These are phyloP conservation scores for Thuidium tamariscinum DNA, from an alignment of 225 moss, liverwort and hornwort species.

Conservation along the genomic window DNA sequence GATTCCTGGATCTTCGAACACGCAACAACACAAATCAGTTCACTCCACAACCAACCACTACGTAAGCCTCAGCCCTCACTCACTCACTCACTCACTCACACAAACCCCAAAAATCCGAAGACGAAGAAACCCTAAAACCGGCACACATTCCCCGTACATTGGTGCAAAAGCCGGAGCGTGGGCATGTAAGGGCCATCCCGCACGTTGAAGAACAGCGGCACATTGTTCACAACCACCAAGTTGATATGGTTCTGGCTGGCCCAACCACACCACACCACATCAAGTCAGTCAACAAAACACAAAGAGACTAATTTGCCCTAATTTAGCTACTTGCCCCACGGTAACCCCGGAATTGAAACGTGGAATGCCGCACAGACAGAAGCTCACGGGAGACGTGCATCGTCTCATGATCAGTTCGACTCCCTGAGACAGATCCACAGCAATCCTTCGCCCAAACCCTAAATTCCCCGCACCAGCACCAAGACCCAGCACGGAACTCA, in stretches of 20 bases:
- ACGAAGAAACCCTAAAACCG: background rate
- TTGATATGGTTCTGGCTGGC: conserved; percentile 97
- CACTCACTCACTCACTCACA: background rate
- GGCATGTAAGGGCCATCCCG: conserved; percentile 99
- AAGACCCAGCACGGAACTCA: background rate
- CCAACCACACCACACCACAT: background rate
- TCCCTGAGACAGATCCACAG: background rate
- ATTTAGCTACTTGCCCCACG: background rate
- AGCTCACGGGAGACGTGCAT: background rate
- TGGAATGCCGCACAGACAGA: background rate
- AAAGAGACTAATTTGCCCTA: background rate
- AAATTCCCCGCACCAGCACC: background rate
- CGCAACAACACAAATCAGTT: background rate
- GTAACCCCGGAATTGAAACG: background rate
- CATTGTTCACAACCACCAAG: conserved; percentile 89
- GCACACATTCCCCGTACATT: conserved; percentile 34
- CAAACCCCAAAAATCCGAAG: background rate
- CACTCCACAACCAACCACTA: background rate
- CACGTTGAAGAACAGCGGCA: conserved; percentile 96
- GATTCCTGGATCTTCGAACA: conserved; percentile 76
- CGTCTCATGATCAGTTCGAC: background rate
- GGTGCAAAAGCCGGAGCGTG: conserved; percentile 86
- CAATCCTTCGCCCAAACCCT: background rate
- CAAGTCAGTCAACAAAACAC: background rate
- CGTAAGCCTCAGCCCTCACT: background rate